Percentiles rank a stretch among this genome's conserved stretches.
phyloP scores from a whole-genome alignment of 805 yeast species.

The Citeromyces nyonsensis region DNA sequence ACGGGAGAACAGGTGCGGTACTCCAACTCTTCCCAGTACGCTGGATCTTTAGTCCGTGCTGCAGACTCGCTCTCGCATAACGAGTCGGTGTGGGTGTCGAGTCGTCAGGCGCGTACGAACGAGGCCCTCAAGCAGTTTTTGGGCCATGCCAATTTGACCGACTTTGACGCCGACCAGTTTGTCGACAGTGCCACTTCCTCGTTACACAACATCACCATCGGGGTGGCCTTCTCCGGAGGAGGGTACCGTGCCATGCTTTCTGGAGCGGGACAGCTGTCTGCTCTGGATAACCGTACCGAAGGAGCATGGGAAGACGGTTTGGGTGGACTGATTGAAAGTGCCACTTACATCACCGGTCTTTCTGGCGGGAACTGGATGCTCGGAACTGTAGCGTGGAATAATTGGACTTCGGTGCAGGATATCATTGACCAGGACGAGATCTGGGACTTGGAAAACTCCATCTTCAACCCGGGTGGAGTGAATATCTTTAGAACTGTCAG shows the following conservation, averaged over 20 bases:
- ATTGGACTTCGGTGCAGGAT: conserved; percentile 57
- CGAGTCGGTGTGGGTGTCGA: conserved; percentile 38
- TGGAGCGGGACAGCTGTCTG: conserved; percentile 77
- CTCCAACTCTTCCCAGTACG: conserved; percentile 5
- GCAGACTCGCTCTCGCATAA: conserved; percentile 27
- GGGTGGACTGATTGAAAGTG: conserved; percentile 59
- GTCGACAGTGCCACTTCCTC: conserved; percentile 19
- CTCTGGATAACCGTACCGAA: conserved; percentile 58
- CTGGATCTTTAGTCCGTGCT: conserved; percentile 19
- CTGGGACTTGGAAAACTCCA: conserved; percentile 56
- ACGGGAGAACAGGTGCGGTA: background rate
- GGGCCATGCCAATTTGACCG: conserved; percentile 25
- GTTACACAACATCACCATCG: conserved; percentile 30
- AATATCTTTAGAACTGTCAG: conserved; percentile 32
- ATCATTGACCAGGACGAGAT: conserved; percentile 31
- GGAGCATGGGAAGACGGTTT: conserved; percentile 35
- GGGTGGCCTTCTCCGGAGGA: conserved; percentile 66
- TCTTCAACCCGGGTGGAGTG: conserved; percentile 48
- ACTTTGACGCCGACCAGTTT: conserved; percentile 28
- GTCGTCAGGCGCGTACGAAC: conserved; percentile 28
- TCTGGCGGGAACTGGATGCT: conserved; percentile 82
- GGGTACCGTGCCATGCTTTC: conserved; percentile 81
- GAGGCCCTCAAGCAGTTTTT: conserved; percentile 28
- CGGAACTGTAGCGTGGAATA: conserved; percentile 51
- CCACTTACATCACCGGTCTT: conserved; percentile 61